Evolutionary conservation across 306 rosid genomes (phyloP), one percentile per base, ranked within the genome.

Genomic region (Psophocarpus tetragonolobus): DNA sequence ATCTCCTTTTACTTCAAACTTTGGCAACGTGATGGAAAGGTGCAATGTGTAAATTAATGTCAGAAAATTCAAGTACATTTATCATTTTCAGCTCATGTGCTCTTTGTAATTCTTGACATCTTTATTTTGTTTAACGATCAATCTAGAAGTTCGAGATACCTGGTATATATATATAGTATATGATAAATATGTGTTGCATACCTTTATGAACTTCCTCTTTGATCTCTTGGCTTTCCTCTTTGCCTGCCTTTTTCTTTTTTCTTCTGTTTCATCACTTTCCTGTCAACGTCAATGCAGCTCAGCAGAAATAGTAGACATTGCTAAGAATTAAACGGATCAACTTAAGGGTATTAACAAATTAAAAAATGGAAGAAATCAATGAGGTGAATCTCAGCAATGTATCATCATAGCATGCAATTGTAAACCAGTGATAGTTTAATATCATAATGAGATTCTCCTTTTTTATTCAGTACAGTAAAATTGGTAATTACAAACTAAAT

Each of bases 141-240:
- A 57, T 58, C 27, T 27, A 58, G 36, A 58, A 58, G 10, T 58
- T 27, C 15, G 38, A 58, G 38, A 58, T 20, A 58, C 36, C 7
- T 14, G 10, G 9, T 9, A 21, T 21, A 3, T 21, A 54, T 54
- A 23, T 54, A 23, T 57, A 57, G 35, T 57, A 27, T 58, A 58
- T 14, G 20, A 58, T 14, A 58, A 58, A 58, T 27, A 57, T 58
- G 65, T n/a, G 27, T 30, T 30, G 42, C 1, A 12, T 81, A 87
- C 93, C 91, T 75, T 74, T 45, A 71, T 79, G n/a, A n/a, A n/a
- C 21, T 74, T 79, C n/a, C 63, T 27, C 74, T 78, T 82, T 61
- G 80, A 61, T 75, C 86, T 83, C 81, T 30, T 66, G 20, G 87
- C 30, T 71, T 75, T 83, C 68, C 78, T 75, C n/a, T 79, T 79